A percentile compares a stretch with the other conserved stretches of the same genome.
Evolutionary conservation across 371 early-diverging fungal species (phyloP).

Genomic region (Circinella umbellata): DNA sequence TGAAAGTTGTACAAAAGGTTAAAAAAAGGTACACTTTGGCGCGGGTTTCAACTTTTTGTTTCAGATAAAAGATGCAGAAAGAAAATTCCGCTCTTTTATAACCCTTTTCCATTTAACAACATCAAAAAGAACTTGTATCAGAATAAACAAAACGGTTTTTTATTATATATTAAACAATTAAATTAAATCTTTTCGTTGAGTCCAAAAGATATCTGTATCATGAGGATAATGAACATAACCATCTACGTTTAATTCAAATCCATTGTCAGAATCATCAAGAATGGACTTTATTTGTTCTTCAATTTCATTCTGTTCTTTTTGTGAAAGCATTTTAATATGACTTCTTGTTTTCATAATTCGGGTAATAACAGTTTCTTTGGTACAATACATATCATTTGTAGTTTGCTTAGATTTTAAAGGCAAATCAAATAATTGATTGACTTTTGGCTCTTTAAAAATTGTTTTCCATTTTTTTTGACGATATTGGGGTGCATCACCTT

Average conservation of each 20-base stretch:
- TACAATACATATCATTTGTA: constrained; percentile 20
- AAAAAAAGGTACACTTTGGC: not conserved
- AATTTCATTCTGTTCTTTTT: constrained; percentile 26
- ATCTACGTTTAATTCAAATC: constrained; percentile 17
- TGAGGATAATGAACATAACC: constrained; percentile 32
- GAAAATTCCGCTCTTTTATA: too few relatives aligned
- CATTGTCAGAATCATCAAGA: constrained; percentile 27
- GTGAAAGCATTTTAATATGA: constrained; percentile 42
- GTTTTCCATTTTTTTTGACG: constrained; percentile 39
- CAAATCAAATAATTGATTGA: constrained; percentile 22
- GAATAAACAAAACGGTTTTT: too few relatives aligned
- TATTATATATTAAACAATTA: too few relatives aligned
- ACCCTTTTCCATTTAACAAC: too few relatives aligned
- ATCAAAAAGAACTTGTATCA: too few relatives aligned
- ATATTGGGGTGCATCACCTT: constrained; percentile 42
- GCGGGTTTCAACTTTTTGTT: too few relatives aligned
- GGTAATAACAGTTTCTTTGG: constrained; percentile 25
- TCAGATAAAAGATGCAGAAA: too few relatives aligned
- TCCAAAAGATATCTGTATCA: constrained; percentile 45
- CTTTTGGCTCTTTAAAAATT: constrained; percentile 36
- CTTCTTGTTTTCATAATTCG: constrained; percentile 45
- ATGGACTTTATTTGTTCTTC: constrained; percentile 25
- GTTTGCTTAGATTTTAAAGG: constrained; percentile 31
- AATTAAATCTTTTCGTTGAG: not conserved
- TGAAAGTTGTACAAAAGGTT: not conserved